Percentiles rank a stretch among this genome's conserved stretches.
These are phyloP conservation scores for Penicillium sp. DNA, from an alignment of 2,329 filamentous ascomycete species.

Conservation along the genomic window DNA sequence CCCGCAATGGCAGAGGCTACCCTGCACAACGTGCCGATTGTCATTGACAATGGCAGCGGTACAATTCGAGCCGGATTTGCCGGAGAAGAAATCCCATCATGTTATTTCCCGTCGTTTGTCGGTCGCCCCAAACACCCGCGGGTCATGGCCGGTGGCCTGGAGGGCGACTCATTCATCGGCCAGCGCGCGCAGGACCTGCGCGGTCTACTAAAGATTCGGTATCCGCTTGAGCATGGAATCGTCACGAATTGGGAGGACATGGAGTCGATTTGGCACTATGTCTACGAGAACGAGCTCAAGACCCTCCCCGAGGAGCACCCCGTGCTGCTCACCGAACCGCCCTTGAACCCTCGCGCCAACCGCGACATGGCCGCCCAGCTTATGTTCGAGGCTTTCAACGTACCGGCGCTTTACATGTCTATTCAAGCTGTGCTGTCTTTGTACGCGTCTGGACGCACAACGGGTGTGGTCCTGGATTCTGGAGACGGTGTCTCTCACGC, in stretches of 20 bases:
- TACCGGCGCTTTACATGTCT: conserved; percentile 92
- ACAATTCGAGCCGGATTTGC: conserved; percentile 97
- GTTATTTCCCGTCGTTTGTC: conserved; percentile 96
- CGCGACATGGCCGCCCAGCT: conserved; percentile 96
- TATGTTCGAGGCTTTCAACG: conserved; percentile 98
- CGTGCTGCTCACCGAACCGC: conserved; percentile 92
- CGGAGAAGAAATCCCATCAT: conserved; percentile 92
- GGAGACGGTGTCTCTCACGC: conserved; percentile 97
- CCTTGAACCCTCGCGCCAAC: conserved; percentile 91
- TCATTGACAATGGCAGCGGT: conserved; percentile 97
- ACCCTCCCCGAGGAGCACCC: conserved; percentile 98
- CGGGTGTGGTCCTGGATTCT: conserved; percentile 91
- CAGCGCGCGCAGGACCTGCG: conserved; percentile 87
- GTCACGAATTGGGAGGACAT: conserved; percentile 99
- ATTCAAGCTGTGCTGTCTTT: conserved; percentile 96
- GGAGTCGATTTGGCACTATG: conserved; percentile 99
- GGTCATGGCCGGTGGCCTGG: conserved; percentile 92
- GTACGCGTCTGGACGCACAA: conserved; percentile 94
- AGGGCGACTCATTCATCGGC: conserved; percentile 97
- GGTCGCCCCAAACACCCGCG: conserved; percentile 93
- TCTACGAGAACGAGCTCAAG: conserved; percentile 94
- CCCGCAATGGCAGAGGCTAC: conserved; percentile 62
- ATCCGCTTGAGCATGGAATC: conserved; percentile 95
- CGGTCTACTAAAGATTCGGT: conserved; percentile 91
- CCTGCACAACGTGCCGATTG: conserved; percentile 96